These are phyloP conservation scores for Colletotrichum horii DNA, from an alignment of 2,329 filamentous ascomycete genomes.

Conservation along the genomic window DNA sequence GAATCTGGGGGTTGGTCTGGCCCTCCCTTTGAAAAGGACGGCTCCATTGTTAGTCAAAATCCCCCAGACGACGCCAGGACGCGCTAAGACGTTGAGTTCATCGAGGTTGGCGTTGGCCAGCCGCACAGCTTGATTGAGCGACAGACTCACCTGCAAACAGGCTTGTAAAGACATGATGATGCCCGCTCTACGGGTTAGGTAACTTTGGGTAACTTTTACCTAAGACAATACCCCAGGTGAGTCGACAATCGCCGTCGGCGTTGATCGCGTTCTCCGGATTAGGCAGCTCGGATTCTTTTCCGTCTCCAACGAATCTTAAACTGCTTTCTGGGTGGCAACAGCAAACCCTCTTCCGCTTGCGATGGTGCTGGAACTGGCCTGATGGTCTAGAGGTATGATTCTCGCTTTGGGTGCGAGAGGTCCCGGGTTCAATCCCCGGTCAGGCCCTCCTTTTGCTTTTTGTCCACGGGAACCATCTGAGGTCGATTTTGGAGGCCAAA, in stretches of 20 bases:
- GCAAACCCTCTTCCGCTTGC: background rate
- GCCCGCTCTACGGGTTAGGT: background rate
- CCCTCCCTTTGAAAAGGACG: background rate
- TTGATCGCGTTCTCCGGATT: background rate
- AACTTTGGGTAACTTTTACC: background rate
- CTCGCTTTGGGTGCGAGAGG: constrained; percentile 40
- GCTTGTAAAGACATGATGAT: background rate
- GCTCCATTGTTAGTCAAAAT: background rate
- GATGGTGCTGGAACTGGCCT: constrained; percentile 11
- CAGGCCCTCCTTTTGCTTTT: background rate
- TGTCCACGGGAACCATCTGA: background rate
- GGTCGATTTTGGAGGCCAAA: background rate
- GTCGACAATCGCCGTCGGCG: background rate
- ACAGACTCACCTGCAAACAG: background rate
- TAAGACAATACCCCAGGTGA: background rate
- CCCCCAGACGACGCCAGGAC: background rate
- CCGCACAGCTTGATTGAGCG: background rate
- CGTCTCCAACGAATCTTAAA: fast-evolving
- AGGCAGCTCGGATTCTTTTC: background rate
- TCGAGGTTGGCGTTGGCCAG: background rate
- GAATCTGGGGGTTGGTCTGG: background rate
- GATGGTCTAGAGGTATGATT: constrained; percentile 41
- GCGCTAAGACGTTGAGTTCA: background rate
- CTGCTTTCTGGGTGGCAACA: fast-evolving
- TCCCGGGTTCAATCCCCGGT: constrained; percentile 38